These are phyloP conservation scores for Plantago coronopus DNA, from an alignment of 305 asterid species.

Conservation along the genomic window DNA sequence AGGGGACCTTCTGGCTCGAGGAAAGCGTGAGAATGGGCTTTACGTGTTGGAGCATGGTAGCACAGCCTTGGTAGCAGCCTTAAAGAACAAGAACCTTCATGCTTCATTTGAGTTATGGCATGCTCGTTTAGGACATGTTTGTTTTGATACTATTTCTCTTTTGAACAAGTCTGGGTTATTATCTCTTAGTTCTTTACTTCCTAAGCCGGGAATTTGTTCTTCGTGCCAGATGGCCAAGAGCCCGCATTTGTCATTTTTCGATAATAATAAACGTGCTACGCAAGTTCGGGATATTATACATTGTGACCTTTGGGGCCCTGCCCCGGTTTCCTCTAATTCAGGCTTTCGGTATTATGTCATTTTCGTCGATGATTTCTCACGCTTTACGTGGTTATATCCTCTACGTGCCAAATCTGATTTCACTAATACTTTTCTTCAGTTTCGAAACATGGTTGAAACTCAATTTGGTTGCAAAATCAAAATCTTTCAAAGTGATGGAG, in stretches of 20 bases:
- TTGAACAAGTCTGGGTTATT: background rate
- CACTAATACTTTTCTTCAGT: background rate
- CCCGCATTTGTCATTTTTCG: background rate
- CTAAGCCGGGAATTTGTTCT: background rate
- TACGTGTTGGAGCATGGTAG: slow-evolving; percentile 8
- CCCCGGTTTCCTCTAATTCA: background rate
- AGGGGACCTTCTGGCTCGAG: slow-evolving; percentile 1
- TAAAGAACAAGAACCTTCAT: background rate
- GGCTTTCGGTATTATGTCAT: slow-evolving; percentile 12
- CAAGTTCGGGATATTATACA: slow-evolving; percentile 1
- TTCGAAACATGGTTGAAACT: background rate
- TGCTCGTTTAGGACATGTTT: slow-evolving; percentile 11
- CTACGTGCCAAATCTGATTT: background rate
- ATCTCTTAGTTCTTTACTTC: slow-evolving; percentile 7
- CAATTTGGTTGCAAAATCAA: background rate
- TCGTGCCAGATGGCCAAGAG: slow-evolving; percentile 8
- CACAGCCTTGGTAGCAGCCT: background rate
- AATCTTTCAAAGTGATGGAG: background rate
- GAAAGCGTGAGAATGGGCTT: slow-evolving; percentile 6
- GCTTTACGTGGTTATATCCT: slow-evolving; percentile 1
- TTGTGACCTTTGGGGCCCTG: slow-evolving; percentile 15
- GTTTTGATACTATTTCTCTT: background rate
- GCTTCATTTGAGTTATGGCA: slow-evolving; percentile 14
- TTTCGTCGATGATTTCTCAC: slow-evolving; percentile 7
- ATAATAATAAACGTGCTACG: background rate